Evolutionary conservation across 495 filamentous ascomycete genomes (phyloP).

Genomic region (Hyaloscypha bicolor): DNA sequence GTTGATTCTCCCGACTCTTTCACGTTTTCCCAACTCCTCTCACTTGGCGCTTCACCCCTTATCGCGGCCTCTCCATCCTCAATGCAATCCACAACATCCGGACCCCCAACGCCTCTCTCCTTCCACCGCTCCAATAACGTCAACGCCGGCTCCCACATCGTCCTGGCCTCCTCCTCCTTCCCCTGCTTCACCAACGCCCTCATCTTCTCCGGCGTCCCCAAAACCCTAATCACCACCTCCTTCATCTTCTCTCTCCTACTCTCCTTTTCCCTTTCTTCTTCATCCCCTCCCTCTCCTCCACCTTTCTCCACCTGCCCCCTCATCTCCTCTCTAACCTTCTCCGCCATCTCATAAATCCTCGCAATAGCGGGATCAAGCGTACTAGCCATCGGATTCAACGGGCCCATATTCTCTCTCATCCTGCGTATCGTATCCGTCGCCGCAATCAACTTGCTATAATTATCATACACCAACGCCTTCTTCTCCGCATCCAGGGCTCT

Average conservation of each 20-base stretch:
- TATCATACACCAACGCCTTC: constrained; percentile 97
- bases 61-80: constrained; percentile 54
- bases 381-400: constrained; percentile 66
- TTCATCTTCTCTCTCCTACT: constrained; percentile 54
- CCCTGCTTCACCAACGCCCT: constrained; percentile 66
- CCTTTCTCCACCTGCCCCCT: constrained; percentile 41
- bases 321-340: constrained; percentile 59
- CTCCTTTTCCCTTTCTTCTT: constrained; percentile 34
- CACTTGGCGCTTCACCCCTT: constrained; percentile 33
- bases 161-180: constrained; percentile 60
- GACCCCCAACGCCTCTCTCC: constrained; percentile 51
- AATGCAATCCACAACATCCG: constrained; percentile 49
- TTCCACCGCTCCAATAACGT: constrained; percentile 51
- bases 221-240: constrained; percentile 71
- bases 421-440: constrained; percentile 94
- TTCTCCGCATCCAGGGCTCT: constrained; percentile 89
- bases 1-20: constrained; percentile 12
- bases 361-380: constrained; percentile 77
- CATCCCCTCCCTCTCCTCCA: constrained; percentile 25
- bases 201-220: constrained; percentile 60
- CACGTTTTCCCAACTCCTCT: constrained; percentile 24
- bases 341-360: constrained; percentile 79
- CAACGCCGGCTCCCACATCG: constrained; percentile 60
- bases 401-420: constrained; percentile 78
- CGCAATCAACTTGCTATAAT: constrained; percentile 92